Evolutionary conservation across 345 rosid genomes (phyloP), one percentile per base, ranked within the genome.

Genomic region (Syzygium grande): DNA sequence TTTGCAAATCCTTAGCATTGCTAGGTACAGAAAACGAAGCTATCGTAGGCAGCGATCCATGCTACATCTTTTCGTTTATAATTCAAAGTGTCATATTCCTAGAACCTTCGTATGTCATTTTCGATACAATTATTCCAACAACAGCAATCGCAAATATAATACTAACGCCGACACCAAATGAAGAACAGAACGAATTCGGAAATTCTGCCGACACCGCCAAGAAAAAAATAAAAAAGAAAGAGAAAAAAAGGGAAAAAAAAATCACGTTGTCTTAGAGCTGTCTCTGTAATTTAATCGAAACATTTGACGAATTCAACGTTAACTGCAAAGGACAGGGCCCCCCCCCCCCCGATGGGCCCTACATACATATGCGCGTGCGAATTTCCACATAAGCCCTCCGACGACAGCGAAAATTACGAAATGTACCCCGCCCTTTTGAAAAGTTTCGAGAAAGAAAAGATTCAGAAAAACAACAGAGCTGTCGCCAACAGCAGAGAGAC

Each of bases 401-500:
- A 3, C 49, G 38, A 73, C 80, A 38, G 49, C 80, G 41, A 65
- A 55, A 73, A 34, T 73, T 30, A 73, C 80, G 27, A 73, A 46
- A 29, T 19, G 49, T 73, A 41, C 80, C 80, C 80, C 80, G 80
- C 80, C 7, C 80, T 38, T 10, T 73, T 34, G 41, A 38, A 34
- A 68, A 2, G 46, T 17, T 4, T 14, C 25, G 4, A 38, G 5
- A 73, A 21, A 19, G 13, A 34, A 59, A 59, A 59, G 2, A 34
- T 34, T 73, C 11, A 87, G 34, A 85, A 34, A 53, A 84, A 15
- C 61, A 86, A 4, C 7, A 43, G 1, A 43, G 46, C 3, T 11
- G 87, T 68, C 54, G 86, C 38, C 30, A 84, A 77, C 46, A 89
- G 27, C 17, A 92, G 15, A 61, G 91, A 29, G 16, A 63, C 89